Evolutionary conservation across 2,329 filamentous ascomycete genomes (phyloP).

Genomic region (Fusarium equiseti): DNA sequence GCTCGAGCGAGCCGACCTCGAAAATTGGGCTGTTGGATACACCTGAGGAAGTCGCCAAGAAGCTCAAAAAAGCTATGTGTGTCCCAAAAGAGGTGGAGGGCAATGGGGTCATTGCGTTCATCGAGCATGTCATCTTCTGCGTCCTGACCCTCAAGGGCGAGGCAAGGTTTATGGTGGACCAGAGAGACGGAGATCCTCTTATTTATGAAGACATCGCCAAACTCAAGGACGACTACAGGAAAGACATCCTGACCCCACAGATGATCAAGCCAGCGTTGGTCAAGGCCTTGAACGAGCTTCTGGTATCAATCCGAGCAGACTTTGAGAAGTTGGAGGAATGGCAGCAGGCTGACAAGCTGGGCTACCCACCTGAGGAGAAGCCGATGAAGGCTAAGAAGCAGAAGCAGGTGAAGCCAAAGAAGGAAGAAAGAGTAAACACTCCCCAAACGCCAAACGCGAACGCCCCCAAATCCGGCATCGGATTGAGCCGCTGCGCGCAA

Average conservation of each 20-base stretch:
- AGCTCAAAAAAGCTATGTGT: not conserved
- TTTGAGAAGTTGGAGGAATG: not conserved
- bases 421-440: not conserved
- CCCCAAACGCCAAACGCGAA: too few relatives aligned
- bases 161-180: not conserved
- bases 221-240: not conserved
- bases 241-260: not conserved
- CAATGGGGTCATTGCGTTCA: not conserved
- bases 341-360: accelerated
- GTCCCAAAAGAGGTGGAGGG: not conserved
- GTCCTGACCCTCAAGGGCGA: not conserved
- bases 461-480: too few relatives aligned
- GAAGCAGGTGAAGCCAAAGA: not conserved
- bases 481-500: too few relatives aligned
- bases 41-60: not conserved
- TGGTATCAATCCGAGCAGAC: not conserved
- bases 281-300: not conserved
- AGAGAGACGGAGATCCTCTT: accelerated
- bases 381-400: accelerated
- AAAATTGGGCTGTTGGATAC: not conserved
- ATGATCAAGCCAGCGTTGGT: not conserved
- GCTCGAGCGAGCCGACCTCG: not conserved
- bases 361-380: not conserved
- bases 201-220: not conserved
- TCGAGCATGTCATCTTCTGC: not conserved